These are phyloP conservation scores for Coffea canephora DNA, from an alignment of 257 asterid species.

Conservation along the genomic window DNA sequence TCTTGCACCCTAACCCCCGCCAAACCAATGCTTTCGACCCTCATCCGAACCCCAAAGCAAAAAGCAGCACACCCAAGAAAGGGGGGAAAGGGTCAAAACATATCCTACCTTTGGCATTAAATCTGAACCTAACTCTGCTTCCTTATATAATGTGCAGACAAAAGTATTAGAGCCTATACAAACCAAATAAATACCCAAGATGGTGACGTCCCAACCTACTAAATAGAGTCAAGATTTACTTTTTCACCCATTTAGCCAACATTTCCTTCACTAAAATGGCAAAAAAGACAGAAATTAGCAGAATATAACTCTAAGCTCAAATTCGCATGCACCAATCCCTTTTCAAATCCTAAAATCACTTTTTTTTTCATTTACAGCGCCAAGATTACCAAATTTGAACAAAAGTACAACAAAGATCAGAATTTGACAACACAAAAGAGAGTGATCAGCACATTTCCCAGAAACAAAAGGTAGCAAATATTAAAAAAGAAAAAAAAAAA, in stretches of 20 bases:
- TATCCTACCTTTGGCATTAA: background rate
- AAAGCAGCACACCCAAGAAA: background rate
- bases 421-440: conserved; percentile 14
- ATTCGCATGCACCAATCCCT: background rate
- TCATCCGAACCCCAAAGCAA: background rate
- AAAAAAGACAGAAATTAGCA: conserved; percentile 4
- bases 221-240: background rate
- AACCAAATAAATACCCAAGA: background rate
- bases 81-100: background rate
- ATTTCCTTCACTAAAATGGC: conserved; percentile 1
- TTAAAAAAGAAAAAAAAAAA: background rate
- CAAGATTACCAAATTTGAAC: background rate
- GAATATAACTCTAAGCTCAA: background rate
- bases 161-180: background rate
- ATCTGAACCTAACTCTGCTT: background rate
- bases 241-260: background rate
- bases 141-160: background rate
- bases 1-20: background rate
- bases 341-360: background rate
- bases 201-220: conserved; percentile 7
- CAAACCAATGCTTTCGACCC: background rate
- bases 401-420: conserved; percentile 8
- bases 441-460: conserved; percentile 11
- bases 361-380: background rate
- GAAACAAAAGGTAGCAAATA: background rate